phyloP scores from a whole-genome alignment of 352 stramenopile species.

The Peronospora destructor region DNA sequence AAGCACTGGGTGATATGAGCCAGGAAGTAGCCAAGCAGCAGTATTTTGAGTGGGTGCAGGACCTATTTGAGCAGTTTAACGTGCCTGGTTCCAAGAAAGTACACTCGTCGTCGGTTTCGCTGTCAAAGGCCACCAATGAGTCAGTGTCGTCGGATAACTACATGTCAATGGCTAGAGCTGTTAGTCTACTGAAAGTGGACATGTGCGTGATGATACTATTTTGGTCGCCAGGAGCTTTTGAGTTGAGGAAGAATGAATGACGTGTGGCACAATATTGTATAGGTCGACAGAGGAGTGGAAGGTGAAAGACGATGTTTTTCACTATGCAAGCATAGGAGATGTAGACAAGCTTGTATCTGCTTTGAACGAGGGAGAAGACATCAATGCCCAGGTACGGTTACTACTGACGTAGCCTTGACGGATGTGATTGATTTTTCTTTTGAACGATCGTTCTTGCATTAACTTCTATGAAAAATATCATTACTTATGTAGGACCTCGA shows the following conservation, averaged over 20 bases:
- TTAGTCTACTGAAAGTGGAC: slow-evolving; percentile 66
- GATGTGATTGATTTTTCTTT: not conserved
- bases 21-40: slow-evolving; percentile 50
- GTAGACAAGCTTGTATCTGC: slow-evolving; percentile 42
- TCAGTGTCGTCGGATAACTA: slow-evolving; percentile 26
- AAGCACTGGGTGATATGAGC: slow-evolving; percentile 49
- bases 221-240: not conserved
- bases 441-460: slow-evolving; percentile 3
- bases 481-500: slow-evolving; percentile 43
- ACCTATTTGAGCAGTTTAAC: slow-evolving; percentile 66
- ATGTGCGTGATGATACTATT: slow-evolving; percentile 31
- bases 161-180: slow-evolving; percentile 46
- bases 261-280: not conserved
- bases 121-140: slow-evolving; percentile 25
- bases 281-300: slow-evolving; percentile 77
- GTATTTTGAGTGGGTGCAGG: slow-evolving; percentile 62
- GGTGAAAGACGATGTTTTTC: slow-evolving; percentile 60
- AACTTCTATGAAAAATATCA: not conserved
- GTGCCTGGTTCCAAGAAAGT: slow-evolving; percentile 29
- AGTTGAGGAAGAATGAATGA: not conserved
- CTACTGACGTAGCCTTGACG: not conserved
- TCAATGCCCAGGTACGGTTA: slow-evolving; percentile 36
- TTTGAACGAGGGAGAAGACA: slow-evolving; percentile 35
- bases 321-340: slow-evolving; percentile 64
- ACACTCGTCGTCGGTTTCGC: slow-evolving; percentile 13